Percentiles rank a stretch among this genome's conserved stretches.
phyloP scores from a whole-genome alignment of 768 basidiomycete genomes.

The Vararia minispora region DNA sequence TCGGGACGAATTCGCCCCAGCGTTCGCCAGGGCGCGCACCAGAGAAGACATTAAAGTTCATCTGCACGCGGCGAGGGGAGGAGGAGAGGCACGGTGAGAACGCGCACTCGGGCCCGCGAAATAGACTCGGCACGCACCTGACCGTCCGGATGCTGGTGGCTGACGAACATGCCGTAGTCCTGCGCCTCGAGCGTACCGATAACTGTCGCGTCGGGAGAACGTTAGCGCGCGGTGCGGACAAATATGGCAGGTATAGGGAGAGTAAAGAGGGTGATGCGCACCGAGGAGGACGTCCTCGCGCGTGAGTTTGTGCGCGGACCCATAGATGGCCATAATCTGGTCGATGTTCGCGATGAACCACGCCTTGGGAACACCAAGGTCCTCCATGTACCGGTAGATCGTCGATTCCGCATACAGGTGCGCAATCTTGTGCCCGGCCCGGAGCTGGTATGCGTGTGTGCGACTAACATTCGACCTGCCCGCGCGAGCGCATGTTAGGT shows the following conservation, averaged over 20 bases:
- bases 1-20: conserved; percentile 69
- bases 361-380: conserved; percentile 47
- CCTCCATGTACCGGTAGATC: conserved; percentile 55
- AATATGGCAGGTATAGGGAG: too few relatives aligned
- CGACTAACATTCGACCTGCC: conserved; percentile 36
- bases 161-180: conserved; percentile 68
- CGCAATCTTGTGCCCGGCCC: conserved; percentile 54
- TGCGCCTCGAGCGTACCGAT: conserved; percentile 62
- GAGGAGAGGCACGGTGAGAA: conserved; percentile 1
- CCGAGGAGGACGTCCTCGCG: conserved; percentile 26
- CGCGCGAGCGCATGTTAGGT: neutral
- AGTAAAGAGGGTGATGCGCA: too few relatives aligned
- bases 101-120: too few relatives aligned
- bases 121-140: conserved; percentile 25
- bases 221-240: too few relatives aligned
- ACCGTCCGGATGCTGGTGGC: conserved; percentile 55
- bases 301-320: conserved; percentile 21
- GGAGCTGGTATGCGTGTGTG: conserved; percentile 48
- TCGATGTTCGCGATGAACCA: conserved; percentile 71
- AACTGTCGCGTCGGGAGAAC: conserved; percentile 27
- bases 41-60: conserved; percentile 61
- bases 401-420: conserved; percentile 61
- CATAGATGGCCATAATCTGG: conserved; percentile 47
- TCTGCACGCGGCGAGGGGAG: conserved; percentile 23
- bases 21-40: conserved; percentile 37